Evolutionary conservation across 2,329 filamentous ascomycete genomes (phyloP).

Genomic region (Penicillium olsonii): DNA sequence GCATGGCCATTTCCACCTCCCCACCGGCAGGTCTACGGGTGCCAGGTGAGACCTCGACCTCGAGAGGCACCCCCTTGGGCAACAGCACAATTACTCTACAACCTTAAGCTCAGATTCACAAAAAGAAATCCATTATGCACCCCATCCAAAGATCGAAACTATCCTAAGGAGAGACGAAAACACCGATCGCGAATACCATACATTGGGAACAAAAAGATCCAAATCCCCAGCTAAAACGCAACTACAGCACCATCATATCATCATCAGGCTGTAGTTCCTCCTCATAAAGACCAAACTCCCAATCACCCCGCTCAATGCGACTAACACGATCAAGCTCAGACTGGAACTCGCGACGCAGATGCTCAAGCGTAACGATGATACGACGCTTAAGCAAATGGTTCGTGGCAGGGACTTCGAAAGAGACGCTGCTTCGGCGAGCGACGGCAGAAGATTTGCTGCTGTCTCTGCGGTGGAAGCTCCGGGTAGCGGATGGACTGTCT

Average conservation of each 20-base stretch:
- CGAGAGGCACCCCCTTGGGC: too few species aligned
- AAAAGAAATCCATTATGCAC: conserved; percentile 17
- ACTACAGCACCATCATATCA: conserved; percentile 39
- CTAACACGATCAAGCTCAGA: conserved; percentile 84
- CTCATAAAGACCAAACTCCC: conserved; percentile 64
- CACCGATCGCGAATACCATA: conserved; percentile 17
- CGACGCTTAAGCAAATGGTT: conserved; percentile 55
- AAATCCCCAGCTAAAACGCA: conserved; percentile 7
- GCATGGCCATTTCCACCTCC: too few species aligned
- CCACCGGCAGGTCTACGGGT: too few species aligned
- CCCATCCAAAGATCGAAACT: conserved; percentile 13
- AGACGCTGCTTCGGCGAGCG: conserved; percentile 14
- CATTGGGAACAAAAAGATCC: conserved; percentile 8
- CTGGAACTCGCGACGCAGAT: conserved; percentile 86
- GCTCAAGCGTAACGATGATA: conserved; percentile 79
- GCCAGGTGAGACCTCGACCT: too few species aligned
- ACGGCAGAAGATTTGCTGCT: conserved; percentile 21
- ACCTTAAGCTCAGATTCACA: background rate
- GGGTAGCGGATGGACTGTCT: conserved; percentile 22
- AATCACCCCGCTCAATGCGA: conserved; percentile 85
- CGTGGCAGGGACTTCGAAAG: conserved; percentile 6
- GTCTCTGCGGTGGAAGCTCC: conserved; percentile 22
- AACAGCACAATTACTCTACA: too few species aligned
- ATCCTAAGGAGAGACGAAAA: conserved; percentile 14
- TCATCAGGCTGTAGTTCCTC: conserved; percentile 33